Conservation (phyloP, 495 filamentous ascomycete genomes). For the Trichoderma parareesei region DNA sequence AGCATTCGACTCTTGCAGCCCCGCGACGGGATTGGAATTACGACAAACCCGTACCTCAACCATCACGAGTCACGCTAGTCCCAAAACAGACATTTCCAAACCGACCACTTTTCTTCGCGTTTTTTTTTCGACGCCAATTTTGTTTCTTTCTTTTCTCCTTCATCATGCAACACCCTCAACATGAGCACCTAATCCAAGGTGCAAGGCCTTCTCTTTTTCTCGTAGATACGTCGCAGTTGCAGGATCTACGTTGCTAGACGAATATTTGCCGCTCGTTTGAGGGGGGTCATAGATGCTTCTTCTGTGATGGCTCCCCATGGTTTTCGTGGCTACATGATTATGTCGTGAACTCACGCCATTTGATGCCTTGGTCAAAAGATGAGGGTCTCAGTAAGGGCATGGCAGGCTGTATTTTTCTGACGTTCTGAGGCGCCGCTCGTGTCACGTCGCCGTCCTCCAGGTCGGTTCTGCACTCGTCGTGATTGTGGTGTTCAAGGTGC, state of each 20-base stretch:
- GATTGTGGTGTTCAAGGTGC: no score
- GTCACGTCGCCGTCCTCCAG: no score
- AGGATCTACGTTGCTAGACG: constrained; percentile 23
- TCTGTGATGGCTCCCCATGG: constrained; percentile 31
- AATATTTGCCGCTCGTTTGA: constrained; percentile 29
- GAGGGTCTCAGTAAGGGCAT: no score
- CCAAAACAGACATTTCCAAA: not conserved
- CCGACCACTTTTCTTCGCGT: not conserved
- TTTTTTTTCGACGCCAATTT: not conserved
- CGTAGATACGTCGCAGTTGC: constrained; percentile 13
- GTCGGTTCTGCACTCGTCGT: no score
- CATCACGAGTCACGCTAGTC: not conserved
- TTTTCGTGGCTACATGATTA: constrained; percentile 26
- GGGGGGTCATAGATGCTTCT: constrained; percentile 25
- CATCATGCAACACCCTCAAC: constrained; percentile 16
- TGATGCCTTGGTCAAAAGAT: no score
- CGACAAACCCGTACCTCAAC: not conserved
- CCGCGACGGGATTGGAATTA: not conserved
- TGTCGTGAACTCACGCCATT: no score
- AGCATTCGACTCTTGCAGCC: not conserved
- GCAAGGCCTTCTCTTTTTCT: constrained; percentile 20
- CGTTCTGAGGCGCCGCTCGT: no score
- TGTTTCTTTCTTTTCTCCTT: not conserved
- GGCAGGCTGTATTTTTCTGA: no score
- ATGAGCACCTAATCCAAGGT: not conserved